phyloP scores from a whole-genome alignment of 1,139 yeast genomes.

The Hansenula lynferdii region DNA sequence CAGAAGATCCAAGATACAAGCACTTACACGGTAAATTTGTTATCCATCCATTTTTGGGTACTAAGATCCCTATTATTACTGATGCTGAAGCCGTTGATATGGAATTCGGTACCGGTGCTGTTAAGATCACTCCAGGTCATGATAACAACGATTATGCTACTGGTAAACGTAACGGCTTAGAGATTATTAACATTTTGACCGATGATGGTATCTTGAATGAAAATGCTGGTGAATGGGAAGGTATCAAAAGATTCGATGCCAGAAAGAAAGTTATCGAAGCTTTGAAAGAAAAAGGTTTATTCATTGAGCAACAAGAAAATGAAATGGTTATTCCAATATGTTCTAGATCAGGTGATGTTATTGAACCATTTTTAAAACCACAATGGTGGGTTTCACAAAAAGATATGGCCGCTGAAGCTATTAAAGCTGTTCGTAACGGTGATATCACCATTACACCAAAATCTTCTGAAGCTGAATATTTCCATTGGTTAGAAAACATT shows the following conservation, averaged over 20 bases:
- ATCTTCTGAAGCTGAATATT: conserved; percentile 87
- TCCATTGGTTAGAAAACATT: conserved; percentile 93
- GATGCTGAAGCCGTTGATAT: conserved; percentile 95
- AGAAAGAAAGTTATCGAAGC: conserved; percentile 79
- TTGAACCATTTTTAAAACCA: conserved; percentile 95
- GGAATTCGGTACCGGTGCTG: conserved; percentile 99
- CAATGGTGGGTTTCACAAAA: conserved; percentile 99
- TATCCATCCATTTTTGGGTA: conserved; percentile 84
- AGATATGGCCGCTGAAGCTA: conserved; percentile 86
- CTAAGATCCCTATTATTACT: conserved; percentile 80
- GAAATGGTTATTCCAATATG: conserved; percentile 95
- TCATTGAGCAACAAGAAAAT: conserved; percentile 81
- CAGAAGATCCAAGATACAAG: conserved; percentile 85
- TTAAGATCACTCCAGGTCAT: conserved; percentile 97
- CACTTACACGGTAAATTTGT: conserved; percentile 94
- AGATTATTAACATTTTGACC: conserved; percentile 83
- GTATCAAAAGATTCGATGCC: conserved; percentile 93
- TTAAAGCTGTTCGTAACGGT: conserved; percentile 81
- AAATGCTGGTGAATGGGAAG: conserved; percentile 90
- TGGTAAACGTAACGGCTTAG: conserved; percentile 91
- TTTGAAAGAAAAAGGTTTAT: conserved; percentile 70
- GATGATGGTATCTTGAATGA: conserved; percentile 91
- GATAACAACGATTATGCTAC: conserved; percentile 96
- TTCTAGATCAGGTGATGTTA: conserved; percentile 94
- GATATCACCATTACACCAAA: conserved; percentile 80